Evolutionary conservation across 1,284 basidiomycete species (phyloP).

Genomic region (Vanrija humicola): DNA sequence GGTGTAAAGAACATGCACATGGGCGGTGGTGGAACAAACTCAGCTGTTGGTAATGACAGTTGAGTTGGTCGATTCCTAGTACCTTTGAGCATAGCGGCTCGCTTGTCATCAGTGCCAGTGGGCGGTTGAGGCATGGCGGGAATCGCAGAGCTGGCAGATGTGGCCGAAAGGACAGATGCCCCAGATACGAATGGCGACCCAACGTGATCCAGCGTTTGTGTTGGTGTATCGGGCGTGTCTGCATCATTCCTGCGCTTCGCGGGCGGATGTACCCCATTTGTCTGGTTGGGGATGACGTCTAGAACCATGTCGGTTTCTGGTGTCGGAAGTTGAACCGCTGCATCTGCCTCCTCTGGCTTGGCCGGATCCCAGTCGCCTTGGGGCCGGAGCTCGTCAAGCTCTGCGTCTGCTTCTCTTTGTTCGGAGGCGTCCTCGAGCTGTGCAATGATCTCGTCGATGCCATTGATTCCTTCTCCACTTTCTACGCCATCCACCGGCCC

Average conservation of each 20-base stretch:
- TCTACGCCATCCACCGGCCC: neutral
- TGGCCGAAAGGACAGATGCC: slow-evolving; percentile 3
- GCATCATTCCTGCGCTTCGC: too few relatives aligned
- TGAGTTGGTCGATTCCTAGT: slow-evolving; percentile 13
- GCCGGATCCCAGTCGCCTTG: neutral
- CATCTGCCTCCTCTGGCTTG: neutral
- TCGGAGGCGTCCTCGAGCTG: slow-evolving; percentile 38
- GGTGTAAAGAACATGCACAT: slow-evolving; percentile 49
- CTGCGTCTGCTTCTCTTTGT: slow-evolving; percentile 13
- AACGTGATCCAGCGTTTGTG: too few relatives aligned
- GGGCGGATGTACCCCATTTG: too few relatives aligned
- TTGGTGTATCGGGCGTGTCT: too few relatives aligned
- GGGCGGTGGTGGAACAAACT: slow-evolving; percentile 43
- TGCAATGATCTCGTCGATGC: slow-evolving; percentile 38
- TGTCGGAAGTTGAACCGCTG: slow-evolving; percentile 28
- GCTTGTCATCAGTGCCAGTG: neutral
- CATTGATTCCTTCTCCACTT: slow-evolving; percentile 10
- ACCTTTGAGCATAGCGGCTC: neutral
- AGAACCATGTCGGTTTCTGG: slow-evolving; percentile 23
- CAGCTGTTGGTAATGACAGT: slow-evolving; percentile 27
- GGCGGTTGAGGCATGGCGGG: neutral
- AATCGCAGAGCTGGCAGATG: slow-evolving; percentile 8
- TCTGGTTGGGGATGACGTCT: too few relatives aligned
- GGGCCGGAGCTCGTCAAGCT: neutral
- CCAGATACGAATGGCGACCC: slow-evolving; percentile 15